Conservation (phyloP, 306 rosid genomes). For the Fragaria ananassa region DNA sequence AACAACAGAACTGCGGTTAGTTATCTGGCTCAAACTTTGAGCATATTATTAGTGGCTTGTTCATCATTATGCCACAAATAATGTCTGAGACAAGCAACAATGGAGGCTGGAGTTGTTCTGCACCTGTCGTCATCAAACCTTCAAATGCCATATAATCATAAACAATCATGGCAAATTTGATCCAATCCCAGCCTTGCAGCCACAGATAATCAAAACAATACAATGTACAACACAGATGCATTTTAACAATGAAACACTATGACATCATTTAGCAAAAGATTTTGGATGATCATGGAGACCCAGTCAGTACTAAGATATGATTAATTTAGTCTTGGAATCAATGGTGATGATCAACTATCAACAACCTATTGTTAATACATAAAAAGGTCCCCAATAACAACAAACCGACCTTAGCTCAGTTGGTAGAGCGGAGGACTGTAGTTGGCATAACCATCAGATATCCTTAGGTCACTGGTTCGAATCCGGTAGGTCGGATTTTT, state of each 20-base stretch:
- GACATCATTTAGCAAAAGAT: background rate
- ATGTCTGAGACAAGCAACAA: background rate
- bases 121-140: background rate
- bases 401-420: slow-evolving; percentile 16
- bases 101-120: background rate
- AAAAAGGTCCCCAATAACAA: fast-evolving
- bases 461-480: slow-evolving; percentile 29
- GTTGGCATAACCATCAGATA: background rate
- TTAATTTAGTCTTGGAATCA: background rate
- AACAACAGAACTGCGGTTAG: too few species aligned
- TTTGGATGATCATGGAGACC: background rate
- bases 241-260: background rate
- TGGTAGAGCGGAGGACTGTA: slow-evolving; percentile 31
- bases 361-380: too few species aligned
- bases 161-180: background rate
- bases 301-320: background rate
- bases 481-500: slow-evolving; percentile 16
- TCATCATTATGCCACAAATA: background rate
- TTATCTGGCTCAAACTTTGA: too few species aligned
- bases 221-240: background rate
- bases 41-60: background rate
- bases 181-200: background rate
- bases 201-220: background rate
- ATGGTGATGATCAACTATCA: background rate
- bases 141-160: background rate